Evolutionary conservation across 1,284 basidiomycete genomes (phyloP), one percentile per base, ranked within the genome.

Genomic region (Ceratobasidium sp.): DNA sequence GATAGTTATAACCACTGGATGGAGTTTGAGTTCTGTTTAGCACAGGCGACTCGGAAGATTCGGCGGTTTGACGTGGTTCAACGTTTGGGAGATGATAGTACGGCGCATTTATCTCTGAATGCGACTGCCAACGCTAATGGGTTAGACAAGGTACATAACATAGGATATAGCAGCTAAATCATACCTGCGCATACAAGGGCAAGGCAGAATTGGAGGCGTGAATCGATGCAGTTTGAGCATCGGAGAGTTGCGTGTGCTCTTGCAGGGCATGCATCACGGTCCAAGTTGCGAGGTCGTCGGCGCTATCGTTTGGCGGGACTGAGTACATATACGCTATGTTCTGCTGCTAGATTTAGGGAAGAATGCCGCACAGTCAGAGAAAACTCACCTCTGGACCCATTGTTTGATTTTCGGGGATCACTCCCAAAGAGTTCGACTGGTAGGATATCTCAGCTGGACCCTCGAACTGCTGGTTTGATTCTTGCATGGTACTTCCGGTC

Each of bases 321-420:
- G 20, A 12, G 42, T 40, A 40, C 61, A 64, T 64, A 64, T 64
- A 64, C n/a, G 61, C 7, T 23, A 15, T 64, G 18, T 44, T n/a
- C 61, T 64, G 20, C 15, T 10, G 61, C 18, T 7, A 40, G 15
- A 28, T 5, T 64, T 9, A 64, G 39, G 15, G 42, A 23, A 3
- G 42, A 12, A 44, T n/a, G 39, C n/a, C 39, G 42, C 12, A 44
- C n/a, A 64, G 9, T 23, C 5, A 44, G 13, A 42, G 18, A 58
- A 9, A 40, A n/a, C 61, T 7, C 23, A 64, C 39, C 18, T 44
- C 61, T 42, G 40, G 39, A n/a, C 15, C 4, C 5, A 7, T 40
- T 9, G 13, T n/a, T 33, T 64, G 61, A 13, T 58, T 12, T n/a
- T 58, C n/a, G n/a, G n/a, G n/a, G 55, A 12, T 23, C 26, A 28